Base-by-base conservation (phyloP, 2,329 filamentous ascomycete species). In the Calonectria hawksworthii region DNA sequence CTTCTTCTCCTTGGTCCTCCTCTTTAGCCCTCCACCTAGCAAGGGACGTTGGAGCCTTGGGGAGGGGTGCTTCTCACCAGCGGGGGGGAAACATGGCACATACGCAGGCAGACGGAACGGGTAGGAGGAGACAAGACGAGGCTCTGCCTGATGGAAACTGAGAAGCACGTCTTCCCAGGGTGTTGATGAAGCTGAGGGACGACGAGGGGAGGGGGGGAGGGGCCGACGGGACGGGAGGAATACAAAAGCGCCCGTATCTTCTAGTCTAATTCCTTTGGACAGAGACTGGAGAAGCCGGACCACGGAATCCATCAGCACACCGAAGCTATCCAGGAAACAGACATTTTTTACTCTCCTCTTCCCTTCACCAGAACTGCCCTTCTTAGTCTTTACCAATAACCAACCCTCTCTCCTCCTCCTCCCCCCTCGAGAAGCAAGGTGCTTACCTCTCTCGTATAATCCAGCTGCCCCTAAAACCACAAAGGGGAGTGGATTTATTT, bases 171-270 rank as follows among this genome's bases (percentile, higher is more conserved):
- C 56, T 41, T 63, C 30, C 30, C 44, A 23, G 30, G 56, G 56
- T 36, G 23, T 63, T 16, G 36, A 63, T 63, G 56, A 41, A 41
- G 34, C 14, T 16, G 34, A 7, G 34, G 11, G 14, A 11, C 5
- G 52, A 16, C 16, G 30, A 9, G 18, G 7, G 51, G 18, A 21
- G 56, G 44, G 9, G 41, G 18, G 18, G 41, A 44, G 23, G 34
- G 21, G 7, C 18, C 9, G 52, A 21, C 30, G 52, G 28, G 30
- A 32, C 28, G 21, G 26, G 56, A 61, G 34, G 34, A 63, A 38
- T 63, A 63, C 56, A 63, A 63, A 63, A 63, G 26, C 56, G 21
- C 11, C 34, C 56, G 56, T 41, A 36, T 63, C 56, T 63, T 63
- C 56, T 63, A 38, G 56, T 26, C 56, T 61, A 26, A 26, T 61